Conservation (phyloP, 495 filamentous ascomycete genomes). For the Hypoxylon fragiforme region DNA sequence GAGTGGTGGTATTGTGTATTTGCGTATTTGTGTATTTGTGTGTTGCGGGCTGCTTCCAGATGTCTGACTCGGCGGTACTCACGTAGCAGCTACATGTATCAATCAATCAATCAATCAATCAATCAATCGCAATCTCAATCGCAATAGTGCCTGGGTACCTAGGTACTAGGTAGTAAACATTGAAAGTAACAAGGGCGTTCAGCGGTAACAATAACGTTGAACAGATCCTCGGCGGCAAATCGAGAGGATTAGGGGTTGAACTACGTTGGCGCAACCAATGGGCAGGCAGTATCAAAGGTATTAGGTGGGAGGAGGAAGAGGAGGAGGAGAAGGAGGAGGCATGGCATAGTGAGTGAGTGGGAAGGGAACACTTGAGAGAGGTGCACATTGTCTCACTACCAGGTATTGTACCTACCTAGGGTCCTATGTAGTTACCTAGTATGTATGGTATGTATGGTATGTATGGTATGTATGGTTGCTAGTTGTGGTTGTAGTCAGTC, state of each 20-base stretch:
- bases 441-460: too few species aligned
- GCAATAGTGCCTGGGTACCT: neutral
- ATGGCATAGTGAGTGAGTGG: neutral
- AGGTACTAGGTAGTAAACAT: neutral
- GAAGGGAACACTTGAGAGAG: constrained; percentile 2
- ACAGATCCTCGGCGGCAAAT: constrained; percentile 11
- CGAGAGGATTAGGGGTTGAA: neutral
- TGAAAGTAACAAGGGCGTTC: neutral
- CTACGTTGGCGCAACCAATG: constrained; percentile 18
- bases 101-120: too few species aligned
- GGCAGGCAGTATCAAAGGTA: constrained; percentile 1
- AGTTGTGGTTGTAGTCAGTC: too few species aligned
- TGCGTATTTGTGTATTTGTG: too few species aligned
- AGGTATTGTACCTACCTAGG: too few species aligned
- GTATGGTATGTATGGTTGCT: too few species aligned
- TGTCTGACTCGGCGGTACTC: constrained; percentile 23
- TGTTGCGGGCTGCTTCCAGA: neutral
- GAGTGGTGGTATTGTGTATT: constrained; percentile 11
- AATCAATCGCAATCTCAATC: constrained; percentile 10
- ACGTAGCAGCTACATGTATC: constrained; percentile 31
- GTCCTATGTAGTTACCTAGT: neutral
- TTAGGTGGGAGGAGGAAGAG: constrained; percentile 5
- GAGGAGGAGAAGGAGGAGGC: neutral
- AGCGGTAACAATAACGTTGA: constrained; percentile 21
- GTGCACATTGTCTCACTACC: constrained; percentile 32